A percentile compares a stretch with the other conserved stretches of the same genome.
Conservation (phyloP, 2,329 filamentous ascomycete genomes). For the Fusarium zealandicum region DNA sequence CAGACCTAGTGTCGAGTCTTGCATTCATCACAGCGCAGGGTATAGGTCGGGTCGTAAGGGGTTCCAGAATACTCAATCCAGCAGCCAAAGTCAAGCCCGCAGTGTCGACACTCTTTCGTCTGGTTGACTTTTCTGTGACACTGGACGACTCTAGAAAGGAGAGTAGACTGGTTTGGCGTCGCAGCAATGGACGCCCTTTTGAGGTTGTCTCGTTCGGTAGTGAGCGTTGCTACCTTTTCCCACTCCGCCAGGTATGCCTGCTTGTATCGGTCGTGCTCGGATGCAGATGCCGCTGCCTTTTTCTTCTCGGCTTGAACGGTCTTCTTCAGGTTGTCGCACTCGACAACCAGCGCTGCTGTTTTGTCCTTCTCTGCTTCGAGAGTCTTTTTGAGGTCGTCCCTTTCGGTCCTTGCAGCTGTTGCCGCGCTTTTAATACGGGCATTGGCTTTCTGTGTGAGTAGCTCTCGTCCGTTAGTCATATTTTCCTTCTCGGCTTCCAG, state of each 20-base stretch:
- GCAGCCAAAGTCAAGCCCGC: background rate
- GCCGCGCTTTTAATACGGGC: too few relatives aligned
- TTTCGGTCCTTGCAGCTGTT: background rate
- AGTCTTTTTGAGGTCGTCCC: background rate
- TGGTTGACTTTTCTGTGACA: background rate
- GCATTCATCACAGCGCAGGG: slow-evolving; percentile 2
- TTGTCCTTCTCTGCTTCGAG: background rate
- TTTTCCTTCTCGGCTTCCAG: too few relatives aligned
- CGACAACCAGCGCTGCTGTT: background rate
- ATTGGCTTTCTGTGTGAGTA: too few relatives aligned
- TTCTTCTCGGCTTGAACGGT: background rate
- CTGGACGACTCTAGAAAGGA: background rate
- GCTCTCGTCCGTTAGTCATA: too few relatives aligned
- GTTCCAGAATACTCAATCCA: background rate
- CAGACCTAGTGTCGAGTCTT: background rate
- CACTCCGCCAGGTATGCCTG: background rate
- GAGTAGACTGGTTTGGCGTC: background rate
- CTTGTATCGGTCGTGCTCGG: background rate
- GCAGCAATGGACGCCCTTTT: background rate
- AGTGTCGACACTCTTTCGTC: background rate
- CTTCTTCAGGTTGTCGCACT: background rate
- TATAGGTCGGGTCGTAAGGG: background rate
- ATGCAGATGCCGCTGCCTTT: background rate
- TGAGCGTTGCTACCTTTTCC: background rate
- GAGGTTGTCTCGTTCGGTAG: background rate